Evolutionary conservation across 306 rosid genomes (phyloP).

Genomic region (Cicer chorassanicum): DNA sequence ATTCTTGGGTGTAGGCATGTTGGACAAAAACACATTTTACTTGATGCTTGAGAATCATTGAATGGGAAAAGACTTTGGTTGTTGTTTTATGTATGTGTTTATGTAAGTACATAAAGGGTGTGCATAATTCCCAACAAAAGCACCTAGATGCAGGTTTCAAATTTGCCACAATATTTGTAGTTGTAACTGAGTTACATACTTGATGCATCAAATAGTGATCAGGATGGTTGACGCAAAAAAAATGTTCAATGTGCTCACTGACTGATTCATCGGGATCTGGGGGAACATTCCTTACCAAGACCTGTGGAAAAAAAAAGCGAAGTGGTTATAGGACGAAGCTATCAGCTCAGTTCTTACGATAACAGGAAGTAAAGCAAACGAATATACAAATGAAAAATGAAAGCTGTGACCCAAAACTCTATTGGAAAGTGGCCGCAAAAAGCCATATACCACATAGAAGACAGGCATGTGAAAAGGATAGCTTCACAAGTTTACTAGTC

Average conservation of each 20-base stretch:
- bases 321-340: slow-evolving; percentile 20
- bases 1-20: neutral
- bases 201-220: slow-evolving; percentile 86
- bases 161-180: slow-evolving; percentile 5
- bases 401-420: slow-evolving; percentile 4
- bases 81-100: neutral
- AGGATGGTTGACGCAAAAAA: slow-evolving; percentile 91
- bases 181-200: slow-evolving; percentile 50
- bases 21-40: neutral
- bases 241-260: slow-evolving; percentile 89
- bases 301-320: slow-evolving; percentile 53
- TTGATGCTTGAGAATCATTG: neutral
- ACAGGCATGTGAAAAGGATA: slow-evolving; percentile 36
- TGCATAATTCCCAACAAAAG: neutral
- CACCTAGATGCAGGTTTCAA: slow-evolving; percentile 1
- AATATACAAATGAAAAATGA: slow-evolving; percentile 33
- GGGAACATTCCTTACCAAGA: slow-evolving; percentile 87
- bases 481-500: slow-evolving; percentile 8
- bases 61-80: neutral
- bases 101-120: slow-evolving; percentile 5
- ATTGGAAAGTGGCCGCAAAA: neutral
- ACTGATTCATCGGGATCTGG: slow-evolving; percentile 88
- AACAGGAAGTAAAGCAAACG: slow-evolving; percentile 4
- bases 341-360: slow-evolving; percentile 12
- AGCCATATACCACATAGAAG: neutral